Conservation (phyloP, 2,329 filamentous ascomycete genomes). For the Claviceps fusiformis region DNA sequence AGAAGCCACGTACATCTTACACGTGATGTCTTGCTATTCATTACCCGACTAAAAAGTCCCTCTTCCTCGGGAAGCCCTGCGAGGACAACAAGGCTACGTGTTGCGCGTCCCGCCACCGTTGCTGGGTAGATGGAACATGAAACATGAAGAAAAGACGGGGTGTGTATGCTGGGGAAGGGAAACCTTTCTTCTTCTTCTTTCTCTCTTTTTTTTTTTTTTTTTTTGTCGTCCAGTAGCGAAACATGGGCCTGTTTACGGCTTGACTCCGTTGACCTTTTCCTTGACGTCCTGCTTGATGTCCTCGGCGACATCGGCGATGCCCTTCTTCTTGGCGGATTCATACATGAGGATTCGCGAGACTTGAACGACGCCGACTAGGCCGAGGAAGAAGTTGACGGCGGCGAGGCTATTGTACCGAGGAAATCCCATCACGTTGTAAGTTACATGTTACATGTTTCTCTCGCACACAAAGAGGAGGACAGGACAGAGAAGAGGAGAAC, state of each 20-base stretch:
- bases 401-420: conserved; percentile 52
- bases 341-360: conserved; percentile 60
- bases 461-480: no score
- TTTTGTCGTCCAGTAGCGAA: background rate
- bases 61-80: no score
- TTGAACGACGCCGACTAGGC: conserved; percentile 73
- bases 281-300: conserved; percentile 29
- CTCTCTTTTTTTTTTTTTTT: no score
- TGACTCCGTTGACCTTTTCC: conserved; percentile 15
- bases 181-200: background rate
- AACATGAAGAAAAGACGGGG: no score
- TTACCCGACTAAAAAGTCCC: no score
- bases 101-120: no score
- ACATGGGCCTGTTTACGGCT: background rate
- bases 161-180: background rate
- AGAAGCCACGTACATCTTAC: no score
- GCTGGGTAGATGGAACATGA: no score
- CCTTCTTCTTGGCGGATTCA: conserved; percentile 45
- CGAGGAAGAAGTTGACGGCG: conserved; percentile 96
- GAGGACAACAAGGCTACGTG: no score
- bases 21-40: no score
- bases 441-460: no score
- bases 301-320: conserved; percentile 19
- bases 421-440: background rate
- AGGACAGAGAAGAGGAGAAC: conserved; percentile 15